These are phyloP conservation scores for Cicer pinnatifidum DNA, from an alignment of 306 rosid genomes.

Conservation along the genomic window DNA sequence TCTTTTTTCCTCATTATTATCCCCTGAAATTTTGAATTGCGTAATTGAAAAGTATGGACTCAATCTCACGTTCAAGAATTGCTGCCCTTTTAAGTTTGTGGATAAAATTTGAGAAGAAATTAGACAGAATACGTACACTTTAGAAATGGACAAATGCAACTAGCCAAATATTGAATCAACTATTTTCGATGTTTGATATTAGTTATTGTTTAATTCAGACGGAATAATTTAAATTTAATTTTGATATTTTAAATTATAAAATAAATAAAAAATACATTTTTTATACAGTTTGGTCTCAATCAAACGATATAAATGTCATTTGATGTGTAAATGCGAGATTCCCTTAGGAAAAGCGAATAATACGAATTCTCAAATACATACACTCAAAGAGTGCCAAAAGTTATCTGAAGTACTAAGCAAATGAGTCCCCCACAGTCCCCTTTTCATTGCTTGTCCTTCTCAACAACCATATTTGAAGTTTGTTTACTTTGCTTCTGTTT, in stretches of 20 bases:
- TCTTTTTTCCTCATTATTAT: not conserved
- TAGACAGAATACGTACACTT: conserved; percentile 32
- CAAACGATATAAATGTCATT: no score
- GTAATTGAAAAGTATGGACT: conserved; percentile 33
- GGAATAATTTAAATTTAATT: no score
- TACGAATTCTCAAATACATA: not conserved
- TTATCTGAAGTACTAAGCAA: conserved; percentile 31
- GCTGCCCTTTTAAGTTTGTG: conserved; percentile 35
- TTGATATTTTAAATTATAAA: no score
- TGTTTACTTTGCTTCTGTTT: conserved; percentile 35
- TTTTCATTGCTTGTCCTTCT: conserved; percentile 40
- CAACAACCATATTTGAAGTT: conserved; percentile 29
- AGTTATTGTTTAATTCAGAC: no score
- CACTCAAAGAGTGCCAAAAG: conserved; percentile 42
- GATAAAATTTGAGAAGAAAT: conserved; percentile 45
- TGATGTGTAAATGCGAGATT: no score
- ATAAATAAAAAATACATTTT: no score
- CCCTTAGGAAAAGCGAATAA: no score
- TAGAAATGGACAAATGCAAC: conserved; percentile 48
- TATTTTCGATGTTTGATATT: no score
- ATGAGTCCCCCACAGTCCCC: conserved; percentile 13
- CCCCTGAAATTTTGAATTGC: conserved; percentile 44
- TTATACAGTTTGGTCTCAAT: no score
- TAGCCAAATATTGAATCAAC: conserved; percentile 33
- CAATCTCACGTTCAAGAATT: conserved; percentile 24